Evolutionary conservation across 2,329 filamentous ascomycete genomes (phyloP), one percentile per base, ranked within the genome.

Genomic region (Grosmannia huntii): DNA sequence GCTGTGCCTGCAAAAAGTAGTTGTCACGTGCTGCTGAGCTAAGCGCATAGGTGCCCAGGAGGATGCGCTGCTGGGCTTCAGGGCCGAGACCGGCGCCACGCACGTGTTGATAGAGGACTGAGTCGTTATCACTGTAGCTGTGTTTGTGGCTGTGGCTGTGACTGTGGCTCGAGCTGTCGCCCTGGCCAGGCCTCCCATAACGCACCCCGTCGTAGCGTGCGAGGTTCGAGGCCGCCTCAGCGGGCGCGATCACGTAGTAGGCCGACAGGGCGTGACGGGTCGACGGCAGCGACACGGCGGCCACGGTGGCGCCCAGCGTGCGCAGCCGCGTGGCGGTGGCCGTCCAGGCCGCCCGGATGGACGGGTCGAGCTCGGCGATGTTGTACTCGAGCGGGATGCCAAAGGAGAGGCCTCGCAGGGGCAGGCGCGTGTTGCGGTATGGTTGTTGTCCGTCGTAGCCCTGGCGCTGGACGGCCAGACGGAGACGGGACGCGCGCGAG

Each of bases 141-240:
- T 11, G 4, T n/a, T 28, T 28, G 5, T 28, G 28, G 7, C 28
- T 28, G 28, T 28, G 5, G 28, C 28, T 28, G 5, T 4, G 28
- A 28, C 46, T 12, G 46, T 11, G 6, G n/a, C n/a, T 19, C 12
- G 2, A 6, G 14, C 38, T 14, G 14, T 16, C 14, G 16, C 6
- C 14, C 5, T 6, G 12, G 4, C 38, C 52, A 36, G 53, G 27
- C 25, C 60, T 79, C 1, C 94, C 94, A 71, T 95, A 99, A 12
- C 94, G 86, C n/a, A 97, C 83, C 23, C 94, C 94, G 66, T 99
- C 95, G 70, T 96, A 99, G 69, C 95, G 96, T 59, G 94, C 89
- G 2, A 99, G 81, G 66, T 99, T 99, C 19, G 92, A 97, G 1
- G 90, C 90, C 4, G 94, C 94, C 72, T 99, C 94, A 19, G 94